Percentiles rank a stretch among this genome's conserved stretches.
Evolutionary conservation across 495 filamentous ascomycete species (phyloP).

Genomic region (Daldinia decipiens): DNA sequence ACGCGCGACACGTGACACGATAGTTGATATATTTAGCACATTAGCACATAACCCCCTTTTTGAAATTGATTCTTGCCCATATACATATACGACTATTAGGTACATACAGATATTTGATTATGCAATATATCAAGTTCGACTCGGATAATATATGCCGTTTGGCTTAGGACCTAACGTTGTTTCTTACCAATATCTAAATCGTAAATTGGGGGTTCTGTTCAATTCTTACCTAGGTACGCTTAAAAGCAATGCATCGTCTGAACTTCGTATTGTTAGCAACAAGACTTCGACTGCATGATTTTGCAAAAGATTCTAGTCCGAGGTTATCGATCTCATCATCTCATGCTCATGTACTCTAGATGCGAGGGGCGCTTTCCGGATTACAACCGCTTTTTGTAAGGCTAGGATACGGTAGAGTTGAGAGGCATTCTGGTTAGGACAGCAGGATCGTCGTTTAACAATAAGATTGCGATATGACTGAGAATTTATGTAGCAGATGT

Average conservation of each 20-base stretch:
- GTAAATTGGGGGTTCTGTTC: neutral
- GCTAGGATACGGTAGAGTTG: neutral
- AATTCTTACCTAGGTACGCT: neutral
- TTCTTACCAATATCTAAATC: neutral
- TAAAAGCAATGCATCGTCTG: neutral
- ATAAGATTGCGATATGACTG: neutral
- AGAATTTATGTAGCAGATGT: neutral
- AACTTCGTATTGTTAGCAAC: slow-evolving; percentile 8
- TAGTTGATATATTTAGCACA: neutral
- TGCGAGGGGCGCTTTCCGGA: neutral
- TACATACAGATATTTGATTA: neutral
- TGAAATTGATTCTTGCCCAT: neutral
- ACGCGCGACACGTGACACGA: slow-evolving; percentile 34
- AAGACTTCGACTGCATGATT: slow-evolving; percentile 19
- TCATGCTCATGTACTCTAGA: neutral
- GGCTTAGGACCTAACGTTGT: neutral
- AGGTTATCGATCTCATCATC: neutral
- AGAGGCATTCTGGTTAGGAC: neutral
- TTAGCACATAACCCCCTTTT: neutral
- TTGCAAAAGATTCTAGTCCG: neutral
- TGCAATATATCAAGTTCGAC: neutral
- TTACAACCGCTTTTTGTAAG: neutral
- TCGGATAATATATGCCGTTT: neutral
- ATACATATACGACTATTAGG: slow-evolving; percentile 2
- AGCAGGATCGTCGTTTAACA: neutral